Base-by-base conservation (phyloP, 2,329 filamentous ascomycete genomes). In the Albifimbria verrucaria region DNA sequence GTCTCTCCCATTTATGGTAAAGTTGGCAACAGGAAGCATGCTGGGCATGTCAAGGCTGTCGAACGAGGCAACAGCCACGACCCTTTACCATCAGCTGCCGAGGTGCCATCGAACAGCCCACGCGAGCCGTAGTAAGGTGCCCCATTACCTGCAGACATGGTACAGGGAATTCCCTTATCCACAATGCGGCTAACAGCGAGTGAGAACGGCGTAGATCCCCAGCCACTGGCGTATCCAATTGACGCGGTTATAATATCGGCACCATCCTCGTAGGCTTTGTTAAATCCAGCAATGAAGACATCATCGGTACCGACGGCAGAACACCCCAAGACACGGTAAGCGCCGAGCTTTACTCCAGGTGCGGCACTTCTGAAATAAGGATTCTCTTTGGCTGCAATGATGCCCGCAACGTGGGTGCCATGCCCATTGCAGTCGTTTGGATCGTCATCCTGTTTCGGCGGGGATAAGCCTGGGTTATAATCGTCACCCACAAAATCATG, bases 351-450 rank as follows among this genome's bases (percentile, higher is more conserved):
- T 3, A 80, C 80, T 48, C 74, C 77, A 3, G 78, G 76, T 0
- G 80, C 80, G 25, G 75, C 79, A 24, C 81, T 81, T 23, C 76
- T 76, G 57, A 82, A 78, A n/a, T 74, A 74, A 2, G 71, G 64
- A 59, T 82, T 72, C 18, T 44, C 42, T 62, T 83, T 77, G 3
- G 81, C 82, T 2, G 79, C 82, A 50, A 86, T 77, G 57, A 81
- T 84, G 46, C 83, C 83, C 4, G 81, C 73, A 36, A 83, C 79
- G 63, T 83, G 81, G 2, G 78, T 82, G n/a, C 82, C 81, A 62
- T 86, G 81, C 5, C 81, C 81, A 4, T 64, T 67, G 58, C 78
- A 80, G 53, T 77, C 77, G 54, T 77, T 76, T 4, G 81, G 81
- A 54, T 81, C 77, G 2, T 65, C 51, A 56, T 77, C 77, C 1